Evolutionary conservation across 345 rosid genomes (phyloP).

Genomic region (Rhodamnia rubescens): DNA sequence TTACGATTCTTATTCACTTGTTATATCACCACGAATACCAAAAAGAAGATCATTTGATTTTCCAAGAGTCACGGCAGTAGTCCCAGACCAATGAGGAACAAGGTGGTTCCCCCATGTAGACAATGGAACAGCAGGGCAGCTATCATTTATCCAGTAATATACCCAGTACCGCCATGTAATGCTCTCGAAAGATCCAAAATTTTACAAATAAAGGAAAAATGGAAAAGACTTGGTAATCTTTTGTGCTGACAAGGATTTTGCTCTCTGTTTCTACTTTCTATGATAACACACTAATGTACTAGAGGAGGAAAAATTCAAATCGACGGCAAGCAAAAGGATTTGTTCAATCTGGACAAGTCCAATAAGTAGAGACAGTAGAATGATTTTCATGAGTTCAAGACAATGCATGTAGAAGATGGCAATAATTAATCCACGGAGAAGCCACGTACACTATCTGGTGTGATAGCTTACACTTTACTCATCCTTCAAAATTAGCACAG

Average conservation of each 20-base stretch:
- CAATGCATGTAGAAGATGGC: neutral
- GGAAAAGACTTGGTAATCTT: neutral
- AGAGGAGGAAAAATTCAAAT: neutral
- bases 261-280: neutral
- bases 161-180: neutral
- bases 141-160: neutral
- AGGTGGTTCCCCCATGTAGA: neutral
- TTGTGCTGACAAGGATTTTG: neutral
- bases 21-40: neutral
- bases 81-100: neutral
- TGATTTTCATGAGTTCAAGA: neutral
- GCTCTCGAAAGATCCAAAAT: neutral
- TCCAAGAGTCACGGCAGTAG: neutral
- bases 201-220: neutral
- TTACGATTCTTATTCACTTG: neutral
- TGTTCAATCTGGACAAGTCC: neutral
- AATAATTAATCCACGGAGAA: neutral
- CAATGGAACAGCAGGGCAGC: neutral
- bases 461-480: neutral
- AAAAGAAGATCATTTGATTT: neutral
- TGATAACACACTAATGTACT: neutral
- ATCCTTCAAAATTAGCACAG: neutral
- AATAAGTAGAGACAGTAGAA: neutral
- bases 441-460: neutral
- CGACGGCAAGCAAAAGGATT: neutral